Conservation (phyloP, 129 eudicot genomes). For the Lonicera japonica region DNA sequence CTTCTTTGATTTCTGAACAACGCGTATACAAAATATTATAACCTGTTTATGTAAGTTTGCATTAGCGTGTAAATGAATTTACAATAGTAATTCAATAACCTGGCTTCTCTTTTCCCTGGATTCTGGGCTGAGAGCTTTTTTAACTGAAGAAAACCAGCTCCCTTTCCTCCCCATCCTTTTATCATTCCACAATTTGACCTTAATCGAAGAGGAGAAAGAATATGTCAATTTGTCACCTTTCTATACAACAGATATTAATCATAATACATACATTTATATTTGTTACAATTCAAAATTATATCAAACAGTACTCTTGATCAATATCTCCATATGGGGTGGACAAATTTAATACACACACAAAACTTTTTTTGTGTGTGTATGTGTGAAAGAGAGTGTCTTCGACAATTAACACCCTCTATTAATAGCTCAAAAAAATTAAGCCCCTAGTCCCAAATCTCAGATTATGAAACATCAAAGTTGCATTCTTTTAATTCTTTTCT, state of each 20-base stretch:
- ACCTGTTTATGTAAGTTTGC: background rate
- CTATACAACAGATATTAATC: background rate
- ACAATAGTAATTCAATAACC: constrained; percentile 23
- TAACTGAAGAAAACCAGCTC: constrained; percentile 76
- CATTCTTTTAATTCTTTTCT: too few species aligned
- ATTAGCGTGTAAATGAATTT: background rate
- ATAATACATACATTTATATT: background rate
- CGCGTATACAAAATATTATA: background rate
- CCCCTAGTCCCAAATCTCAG: too few species aligned
- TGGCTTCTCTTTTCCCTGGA: constrained; percentile 62
- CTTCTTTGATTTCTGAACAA: constrained; percentile 62
- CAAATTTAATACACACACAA: too few species aligned
- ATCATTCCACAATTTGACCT: constrained; percentile 37
- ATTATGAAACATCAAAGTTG: too few species aligned
- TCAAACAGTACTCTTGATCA: background rate
- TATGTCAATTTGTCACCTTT: background rate
- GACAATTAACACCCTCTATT: too few species aligned
- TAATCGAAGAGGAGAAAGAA: background rate
- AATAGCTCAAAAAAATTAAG: too few species aligned
- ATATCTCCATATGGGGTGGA: background rate
- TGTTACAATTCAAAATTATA: too few species aligned
- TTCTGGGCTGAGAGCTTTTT: constrained; percentile 72
- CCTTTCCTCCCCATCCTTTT: constrained; percentile 71
- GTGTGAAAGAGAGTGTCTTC: too few species aligned
- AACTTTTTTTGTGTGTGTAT: too few species aligned